A percentile compares a stretch with the other conserved stretches of the same genome.
These are phyloP conservation scores for Cyclanthera cordifolia DNA, from an alignment of 306 rosid genomes.

Conservation along the genomic window DNA sequence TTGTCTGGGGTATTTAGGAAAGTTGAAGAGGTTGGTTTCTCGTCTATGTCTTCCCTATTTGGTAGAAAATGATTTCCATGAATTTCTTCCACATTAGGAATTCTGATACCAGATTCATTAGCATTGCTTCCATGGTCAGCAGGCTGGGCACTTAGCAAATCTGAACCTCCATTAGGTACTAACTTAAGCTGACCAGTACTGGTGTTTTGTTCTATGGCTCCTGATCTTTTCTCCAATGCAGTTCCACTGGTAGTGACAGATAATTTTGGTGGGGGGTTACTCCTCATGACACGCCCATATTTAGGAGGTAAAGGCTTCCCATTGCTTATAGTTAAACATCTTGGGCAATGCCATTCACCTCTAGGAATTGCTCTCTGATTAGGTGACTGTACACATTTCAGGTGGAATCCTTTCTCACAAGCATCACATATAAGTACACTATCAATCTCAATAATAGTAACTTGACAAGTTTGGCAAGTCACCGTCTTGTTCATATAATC, in stretches of 20 bases:
- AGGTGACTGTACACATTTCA: slow-evolving; percentile 60
- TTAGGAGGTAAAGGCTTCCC: slow-evolving; percentile 99
- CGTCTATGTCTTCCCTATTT: slow-evolving; percentile 28
- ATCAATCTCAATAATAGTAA: slow-evolving; percentile 73
- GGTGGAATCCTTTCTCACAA: slow-evolving; percentile 91
- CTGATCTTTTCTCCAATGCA: slow-evolving; percentile 52
- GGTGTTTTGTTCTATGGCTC: slow-evolving; percentile 38
- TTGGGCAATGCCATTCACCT: slow-evolving; percentile 92
- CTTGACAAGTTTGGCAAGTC: slow-evolving; percentile 70
- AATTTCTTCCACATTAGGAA: slow-evolving; percentile 26
- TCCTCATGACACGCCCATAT: slow-evolving; percentile 97
- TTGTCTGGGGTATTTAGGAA: slow-evolving; percentile 30
- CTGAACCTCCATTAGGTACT: slow-evolving; percentile 42
- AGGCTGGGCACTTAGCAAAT: slow-evolving; percentile 23
- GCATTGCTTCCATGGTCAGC: slow-evolving; percentile 20
- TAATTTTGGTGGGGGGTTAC: slow-evolving; percentile 49
- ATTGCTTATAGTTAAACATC: slow-evolving; percentile 67
- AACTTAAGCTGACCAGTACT: slow-evolving; percentile 34
- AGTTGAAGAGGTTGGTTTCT: slow-evolving; percentile 23
- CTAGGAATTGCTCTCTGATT: slow-evolving; percentile 77
- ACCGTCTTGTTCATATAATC: slow-evolving; percentile 92
- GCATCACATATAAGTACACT: slow-evolving; percentile 86
- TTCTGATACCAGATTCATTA: slow-evolving; percentile 30
- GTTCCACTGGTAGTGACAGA: slow-evolving; percentile 38
- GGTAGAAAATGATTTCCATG: slow-evolving; percentile 29